These are phyloP conservation scores for Aspergillus thermomutatus DNA, from an alignment of 2,329 filamentous ascomycete species.

Conservation along the genomic window DNA sequence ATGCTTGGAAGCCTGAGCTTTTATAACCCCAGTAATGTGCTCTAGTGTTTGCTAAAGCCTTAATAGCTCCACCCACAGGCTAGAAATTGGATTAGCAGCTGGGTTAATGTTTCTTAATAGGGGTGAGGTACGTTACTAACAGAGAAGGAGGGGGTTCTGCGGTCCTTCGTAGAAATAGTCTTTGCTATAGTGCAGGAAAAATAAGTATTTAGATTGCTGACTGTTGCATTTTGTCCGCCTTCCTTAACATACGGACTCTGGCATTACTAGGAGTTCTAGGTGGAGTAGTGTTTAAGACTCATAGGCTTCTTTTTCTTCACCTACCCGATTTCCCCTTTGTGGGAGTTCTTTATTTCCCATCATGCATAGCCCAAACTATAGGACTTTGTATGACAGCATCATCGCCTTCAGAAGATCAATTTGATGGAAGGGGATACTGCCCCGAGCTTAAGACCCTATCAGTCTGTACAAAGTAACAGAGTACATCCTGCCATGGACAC, in stretches of 20 bases:
- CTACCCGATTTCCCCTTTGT: too few relatives aligned
- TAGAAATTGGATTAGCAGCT: neutral
- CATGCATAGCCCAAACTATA: too few relatives aligned
- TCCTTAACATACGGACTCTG: constrained; percentile 6
- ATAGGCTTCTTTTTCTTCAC: too few relatives aligned
- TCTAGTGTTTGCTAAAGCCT: neutral
- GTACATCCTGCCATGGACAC: too few relatives aligned
- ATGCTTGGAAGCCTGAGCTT: neutral
- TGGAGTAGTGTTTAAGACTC: too few relatives aligned
- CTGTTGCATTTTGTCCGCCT: constrained; percentile 10
- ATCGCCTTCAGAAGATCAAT: too few relatives aligned
- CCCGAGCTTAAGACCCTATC: too few relatives aligned
- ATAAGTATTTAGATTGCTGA: constrained; percentile 6
- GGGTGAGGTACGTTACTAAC: neutral
- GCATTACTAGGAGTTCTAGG: neutral
- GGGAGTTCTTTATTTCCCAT: too few relatives aligned
- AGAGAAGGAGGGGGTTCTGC: neutral
- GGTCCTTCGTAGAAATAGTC: constrained; percentile 3
- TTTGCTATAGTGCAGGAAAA: constrained; percentile 6
- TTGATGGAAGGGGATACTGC: too few relatives aligned
- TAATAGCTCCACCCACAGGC: neutral
- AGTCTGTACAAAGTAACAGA: too few relatives aligned
- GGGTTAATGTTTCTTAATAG: too few relatives aligned
- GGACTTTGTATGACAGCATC: too few relatives aligned
- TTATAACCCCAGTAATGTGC: neutral